Base-by-base conservation (phyloP, 352 stramenopile genomes). In the Phytophthora syringae region DNA sequence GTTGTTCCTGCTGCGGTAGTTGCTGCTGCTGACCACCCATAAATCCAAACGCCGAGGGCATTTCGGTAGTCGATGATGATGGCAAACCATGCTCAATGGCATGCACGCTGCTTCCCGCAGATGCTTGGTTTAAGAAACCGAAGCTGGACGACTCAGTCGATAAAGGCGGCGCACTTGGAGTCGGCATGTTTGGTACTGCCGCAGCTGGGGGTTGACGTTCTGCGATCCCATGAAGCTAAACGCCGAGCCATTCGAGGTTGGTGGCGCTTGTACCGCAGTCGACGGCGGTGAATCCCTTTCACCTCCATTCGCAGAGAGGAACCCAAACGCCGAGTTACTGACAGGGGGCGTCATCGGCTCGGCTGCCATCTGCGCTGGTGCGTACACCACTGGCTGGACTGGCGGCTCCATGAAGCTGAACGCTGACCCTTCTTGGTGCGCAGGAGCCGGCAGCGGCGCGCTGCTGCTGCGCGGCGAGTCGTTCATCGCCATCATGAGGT, bases 31-130 rank as follows among this genome's bases (percentile, higher is more conserved):
- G 66, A 12, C 37, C 53, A 34, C 47, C 70, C 30, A 91, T 54
- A 37, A 92, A 89, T 25, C 72, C 68, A 40, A 92, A 92, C 18
- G 76, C 82, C 11, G 82, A 90, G 1, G 64, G 43, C 2, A 16
- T 32, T 36, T 65, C 52, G 22, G 61, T 22, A 0, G 64, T 60
- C 28, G 62, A 56, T 13, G 60, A 56, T 22, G 63, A 69, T 25
- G 70, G 53, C 13, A 73, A 70, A 20, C 53, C 57, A 53, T 69
- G 48, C n/a, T 65, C 54, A 52, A 62, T 47, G n/a, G 57, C 60
- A 22, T 72, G 47, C 4, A 52, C 7, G 28, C 44, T 64, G 36
- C 27, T 60, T 51, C 20, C n/a, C 20, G 37, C 32, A 11, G 63
- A n/a, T 9, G 22, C 11, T 16, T 64, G 44, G 21, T 76, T 80